Evolutionary conservation across 495 filamentous ascomycete genomes (phyloP), one percentile per base, ranked within the genome.

Genomic region (Neurospora hispaniola): DNA sequence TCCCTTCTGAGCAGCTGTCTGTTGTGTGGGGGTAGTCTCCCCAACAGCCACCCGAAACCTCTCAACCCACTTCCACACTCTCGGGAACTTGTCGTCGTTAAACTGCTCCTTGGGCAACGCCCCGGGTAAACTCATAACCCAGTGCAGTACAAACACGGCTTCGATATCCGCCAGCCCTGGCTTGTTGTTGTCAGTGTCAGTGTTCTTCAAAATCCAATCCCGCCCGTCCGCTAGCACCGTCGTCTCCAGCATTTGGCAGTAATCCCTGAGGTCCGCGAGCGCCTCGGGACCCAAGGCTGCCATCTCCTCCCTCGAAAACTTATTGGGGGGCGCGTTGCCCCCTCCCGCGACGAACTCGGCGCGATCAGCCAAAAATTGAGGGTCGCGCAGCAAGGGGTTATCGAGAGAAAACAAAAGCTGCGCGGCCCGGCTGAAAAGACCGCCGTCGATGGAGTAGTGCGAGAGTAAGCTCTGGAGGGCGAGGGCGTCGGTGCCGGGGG

Each of bases 161-260:
- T 90, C 87, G 59, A 91, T 85, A 78, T 91, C 90, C 5, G 83
- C 87, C 76, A 89, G 76, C 16, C 79, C 78, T 11, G 88, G 85
- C 39, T 77, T 78, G 11, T 31, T 31, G 27, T 31, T 31, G 27
- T 31, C 27, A 31, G 27, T 27, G 27, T 81, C 73, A 0, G 77
- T 82, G 1, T 81, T 80, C 27, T 66, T 66, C 4, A 87, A 76
- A 14, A 91, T 78, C 88, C 89, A 92, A 7, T 82, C 73, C 31
- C 88, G 79, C n/a, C 86, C 86, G 80, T 90, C 89, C 1, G 79
- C 82, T 12, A 92, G 79, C 27, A 88, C 48, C 2, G 81, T 84
- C 18, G 79, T 80, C 78, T 91, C 90, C 4, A 90, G 75, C 42
- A 86, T 76, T 16, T 79, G 80, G 46, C 89, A 82, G 10, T 75